Base-by-base conservation (phyloP, 2,329 filamentous ascomycete genomes). In the Nectriaceae sp. region DNA sequence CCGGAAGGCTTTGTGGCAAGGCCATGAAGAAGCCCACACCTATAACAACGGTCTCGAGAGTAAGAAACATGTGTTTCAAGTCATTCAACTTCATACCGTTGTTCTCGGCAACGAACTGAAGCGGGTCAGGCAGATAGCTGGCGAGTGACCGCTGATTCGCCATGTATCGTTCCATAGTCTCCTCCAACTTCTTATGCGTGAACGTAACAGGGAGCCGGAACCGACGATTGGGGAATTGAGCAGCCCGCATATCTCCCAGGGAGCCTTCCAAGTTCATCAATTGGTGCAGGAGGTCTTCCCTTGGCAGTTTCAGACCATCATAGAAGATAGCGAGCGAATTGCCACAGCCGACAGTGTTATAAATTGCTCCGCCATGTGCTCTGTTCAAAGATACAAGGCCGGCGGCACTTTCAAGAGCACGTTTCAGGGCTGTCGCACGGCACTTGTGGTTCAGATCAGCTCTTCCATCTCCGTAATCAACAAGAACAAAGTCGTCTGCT, bases 71-170 rank as follows among this genome's bases (percentile, higher is more conserved):
- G 21, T 67, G 64, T 11, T 67, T 53, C 5, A 71, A 56, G 0
- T 59, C 55, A 29, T 68, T 61, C 11, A 70, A 65, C 5, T 57
- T 38, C 5, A 73, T 61, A 1, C 63, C 71, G 43, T 74, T 75
- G 42, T 66, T 69, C 29, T 65, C 60, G 4, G 56, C 57, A 5
- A 70, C 52, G 46, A 83, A 86, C 1, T 77, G 72, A 31, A 85
- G 70, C 40, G 83, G 83, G 56, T 83, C 77, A 0, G 82, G 82
- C 0, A 85, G 68, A 50, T 84, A 86, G 1, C 77, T 73, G 1
- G 83, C 83, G 21, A 80, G 75, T 2, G 79, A 77, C 2, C 82
- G 72, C 50, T 82, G 78, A 3, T 78, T 83, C 21, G 77, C 75
- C 68, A 80, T 82, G 62, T 86, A 85, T 10, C 82, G 72, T 47